These are phyloP conservation scores for Coemansia aciculifera DNA, from an alignment of 192 early-diverging fungal species.

Conservation along the genomic window DNA sequence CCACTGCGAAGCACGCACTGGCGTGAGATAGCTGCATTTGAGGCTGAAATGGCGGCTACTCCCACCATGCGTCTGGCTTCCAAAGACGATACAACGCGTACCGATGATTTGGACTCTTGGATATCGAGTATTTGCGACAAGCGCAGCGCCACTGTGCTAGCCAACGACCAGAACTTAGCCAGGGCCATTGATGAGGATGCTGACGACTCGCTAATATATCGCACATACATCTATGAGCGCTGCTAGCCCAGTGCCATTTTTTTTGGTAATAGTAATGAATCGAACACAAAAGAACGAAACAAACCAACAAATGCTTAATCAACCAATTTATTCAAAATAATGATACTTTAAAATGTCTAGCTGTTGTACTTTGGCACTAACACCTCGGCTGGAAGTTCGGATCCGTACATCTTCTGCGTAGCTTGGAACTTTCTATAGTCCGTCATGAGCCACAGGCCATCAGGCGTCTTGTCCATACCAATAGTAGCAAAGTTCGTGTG, in stretches of 20 bases:
- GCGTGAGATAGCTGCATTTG: conserved; percentile 21
- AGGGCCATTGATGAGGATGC: conserved; percentile 1
- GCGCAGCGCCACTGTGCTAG: not conserved
- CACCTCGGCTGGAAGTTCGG: not conserved
- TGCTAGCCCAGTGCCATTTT: not conserved
- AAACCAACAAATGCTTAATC: not conserved
- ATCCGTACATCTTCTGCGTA: conserved; percentile 1
- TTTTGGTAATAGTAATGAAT: not conserved
- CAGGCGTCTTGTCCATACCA: conserved; percentile 12
- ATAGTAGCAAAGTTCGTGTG: not conserved
- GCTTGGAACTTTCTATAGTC: conserved; percentile 18
- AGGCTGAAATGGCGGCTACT: conserved; percentile 21
- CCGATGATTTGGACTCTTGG: conserved; percentile 17
- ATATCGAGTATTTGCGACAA: not conserved
- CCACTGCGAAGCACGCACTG: conserved; percentile 16
- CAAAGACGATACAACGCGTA: conserved; percentile 7
- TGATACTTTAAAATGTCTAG: not conserved
- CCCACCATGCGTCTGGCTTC: conserved; percentile 7
- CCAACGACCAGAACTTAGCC: not conserved
- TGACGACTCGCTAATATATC: conserved; percentile 2
- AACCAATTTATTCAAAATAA: not conserved
- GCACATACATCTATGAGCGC: conserved; percentile 25
- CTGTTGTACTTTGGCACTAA: conserved; percentile 7
- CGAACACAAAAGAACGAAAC: not conserved
- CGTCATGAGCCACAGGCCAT: conserved; percentile 12